These are phyloP conservation scores for Moesziomyces sp. DNA, from an alignment of 1,284 basidiomycete species.

Conservation along the genomic window DNA sequence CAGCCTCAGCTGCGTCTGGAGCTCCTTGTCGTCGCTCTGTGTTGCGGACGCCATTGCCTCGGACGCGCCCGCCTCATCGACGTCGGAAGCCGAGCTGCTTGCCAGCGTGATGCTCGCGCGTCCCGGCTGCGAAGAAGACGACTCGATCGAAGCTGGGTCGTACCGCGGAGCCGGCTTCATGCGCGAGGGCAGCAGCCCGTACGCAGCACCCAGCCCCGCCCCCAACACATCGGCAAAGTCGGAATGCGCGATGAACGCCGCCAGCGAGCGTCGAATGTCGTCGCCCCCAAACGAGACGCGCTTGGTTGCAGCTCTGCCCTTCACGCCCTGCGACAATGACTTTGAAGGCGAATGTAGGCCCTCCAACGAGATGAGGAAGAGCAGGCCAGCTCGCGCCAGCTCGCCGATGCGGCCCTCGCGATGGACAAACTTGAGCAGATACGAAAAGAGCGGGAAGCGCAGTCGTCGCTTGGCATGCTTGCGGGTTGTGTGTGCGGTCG, in stretches of 20 bases:
- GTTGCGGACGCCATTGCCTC: conserved; percentile 59
- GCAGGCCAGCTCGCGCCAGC: conserved; percentile 87
- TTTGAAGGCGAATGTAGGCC: conserved; percentile 9
- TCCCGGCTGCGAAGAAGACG: background rate
- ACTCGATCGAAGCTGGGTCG: conserved; percentile 33
- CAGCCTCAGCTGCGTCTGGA: conserved; percentile 83
- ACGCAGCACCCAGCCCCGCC: conserved; percentile 91
- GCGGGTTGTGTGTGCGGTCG: conserved; percentile 14
- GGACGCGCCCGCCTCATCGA: conserved; percentile 3
- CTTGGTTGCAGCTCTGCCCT: conserved; percentile 10
- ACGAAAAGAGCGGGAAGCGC: conserved; percentile 76
- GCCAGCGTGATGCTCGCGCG: conserved; percentile 33
- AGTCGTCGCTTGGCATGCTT: conserved; percentile 25
- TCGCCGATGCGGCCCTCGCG: conserved; percentile 93
- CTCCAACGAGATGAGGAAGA: conserved; percentile 88
- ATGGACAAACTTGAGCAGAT: conserved; percentile 92
- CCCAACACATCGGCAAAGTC: conserved; percentile 96
- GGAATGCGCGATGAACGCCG: conserved; percentile 92
- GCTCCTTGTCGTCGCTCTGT: conserved; percentile 73
- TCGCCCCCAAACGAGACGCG: conserved; percentile 27
- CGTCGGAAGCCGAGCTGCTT: conserved; percentile 24
- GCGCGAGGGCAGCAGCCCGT: conserved; percentile 80
- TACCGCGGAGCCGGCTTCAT: conserved; percentile 26
- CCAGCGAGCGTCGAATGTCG: conserved; percentile 73
- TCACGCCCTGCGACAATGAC: background rate